Base-by-base conservation (phyloP, 139 green algal species). In the Astrephomene gubernaculifera region DNA sequence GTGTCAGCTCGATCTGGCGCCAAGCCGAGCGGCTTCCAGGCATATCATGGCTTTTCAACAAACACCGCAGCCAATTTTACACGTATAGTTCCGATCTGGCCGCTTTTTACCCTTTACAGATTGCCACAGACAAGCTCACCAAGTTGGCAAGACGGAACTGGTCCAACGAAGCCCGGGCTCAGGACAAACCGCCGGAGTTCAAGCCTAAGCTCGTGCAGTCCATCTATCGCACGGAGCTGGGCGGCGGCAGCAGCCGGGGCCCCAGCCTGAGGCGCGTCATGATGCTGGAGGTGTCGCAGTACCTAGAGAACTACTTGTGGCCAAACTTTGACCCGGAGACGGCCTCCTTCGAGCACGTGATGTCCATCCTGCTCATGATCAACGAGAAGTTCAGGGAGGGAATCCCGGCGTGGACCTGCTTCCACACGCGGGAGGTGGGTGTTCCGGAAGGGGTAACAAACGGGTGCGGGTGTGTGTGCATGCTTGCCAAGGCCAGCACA, bases 251-350 rank as follows among this genome's bases (percentile, higher is more conserved):
- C 2, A 44, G 88, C 27, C 71, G 75, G 63, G 82, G 90, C 3
- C 91, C 91, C 29, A 38, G 83, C 41, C 83, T 94, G 10, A 92
- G 91, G 71, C 89, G 93, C 6, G 75, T 93, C 4, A 92, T 92
- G 91, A 68, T 94, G 64, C 92, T 99, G 73, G 97, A 99, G 87
- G 86, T 99, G 21, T 97, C 91, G 2, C 95, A 98, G 92, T 99
- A 98, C 83, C 86, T 99, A 89, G 97, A 99, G 89, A 94, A 94
- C 80, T 99, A 98, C 84, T 92, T 99, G 41, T 97, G 93, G 95
- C 97, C 94, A 1, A 88, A 98, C 85, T 99, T 97, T 86, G 88
- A 94, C 53, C 82, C 90, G 7, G 86, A 72, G 0, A 89, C 71
- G 22, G 86, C 92, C 39, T 90, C 44, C 38, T 87, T 90, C n/a